Evolutionary conservation across 345 rosid species (phyloP), one percentile per base, ranked within the genome.

Genomic region (Moringa oleifera): DNA sequence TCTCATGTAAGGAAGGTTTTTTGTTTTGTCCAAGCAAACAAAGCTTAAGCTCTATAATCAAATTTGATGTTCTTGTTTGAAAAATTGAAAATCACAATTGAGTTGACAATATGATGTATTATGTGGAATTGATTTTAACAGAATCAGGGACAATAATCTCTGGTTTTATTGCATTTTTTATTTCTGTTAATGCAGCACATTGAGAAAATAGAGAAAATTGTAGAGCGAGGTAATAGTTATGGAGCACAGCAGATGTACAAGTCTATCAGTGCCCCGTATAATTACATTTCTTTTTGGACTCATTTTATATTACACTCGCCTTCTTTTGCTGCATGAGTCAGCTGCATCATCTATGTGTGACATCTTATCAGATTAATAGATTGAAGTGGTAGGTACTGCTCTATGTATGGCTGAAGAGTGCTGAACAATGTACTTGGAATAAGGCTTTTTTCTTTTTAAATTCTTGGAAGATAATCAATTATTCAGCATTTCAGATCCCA

Each of bases 181-280:
- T 37, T 23, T 36, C 18, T 36, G 18, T 55, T 66, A 55, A 55
- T 67, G 76, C 78, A 94, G 96, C 87, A 82, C 72, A 79, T 90
- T 70, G 92, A 80, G 61, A 94, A 94, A 75, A 68, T 94, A 73
- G 77, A 75, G 81, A 88, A 88, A 73, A 77, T 73, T 66, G 68
- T 94, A 62, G 80, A 76, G 37, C 95, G 79, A 45, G 95, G 99
- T 41, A 86, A 94, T 76, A 77, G 9, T 75, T 94, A 94, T 82
- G 97, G 99, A 75, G 96, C 97, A 53, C 95, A 88, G 37, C 96
- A 94, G 89, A 94, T 94, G 95, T 94, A 88, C 76, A 90, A 88
- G 81, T 88, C 95, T 8, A 81, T 85, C 56, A 83, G 95, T 68
- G 88, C 97, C 37, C 78, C 97, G 99, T 90, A 76, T 11, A 49